A percentile compares a stretch with the other conserved stretches of the same genome.
Conservation (phyloP, 257 asterid genomes). For the Hygrophila difformis region DNA sequence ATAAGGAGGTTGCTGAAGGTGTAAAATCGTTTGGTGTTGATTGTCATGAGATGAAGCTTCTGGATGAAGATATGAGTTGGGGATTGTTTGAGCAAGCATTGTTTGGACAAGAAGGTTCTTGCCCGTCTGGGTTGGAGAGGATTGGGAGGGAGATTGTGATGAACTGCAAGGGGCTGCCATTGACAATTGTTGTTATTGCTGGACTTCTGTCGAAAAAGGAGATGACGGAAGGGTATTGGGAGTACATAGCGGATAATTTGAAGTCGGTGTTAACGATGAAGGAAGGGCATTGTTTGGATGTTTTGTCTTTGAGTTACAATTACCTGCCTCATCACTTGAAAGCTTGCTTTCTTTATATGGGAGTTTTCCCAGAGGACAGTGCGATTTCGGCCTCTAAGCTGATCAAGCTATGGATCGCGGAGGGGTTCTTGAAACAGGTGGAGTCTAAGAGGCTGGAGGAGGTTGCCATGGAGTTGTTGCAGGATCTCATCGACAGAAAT, state of each 20-base stretch:
- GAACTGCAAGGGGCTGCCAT: constrained; percentile 9
- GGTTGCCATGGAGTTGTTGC: not conserved
- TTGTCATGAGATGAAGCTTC: not conserved
- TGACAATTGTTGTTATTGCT: constrained; percentile 6
- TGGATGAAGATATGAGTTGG: constrained; percentile 4
- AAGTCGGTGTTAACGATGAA: not conserved
- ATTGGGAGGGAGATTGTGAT: constrained; percentile 4
- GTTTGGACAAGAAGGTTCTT: not conserved
- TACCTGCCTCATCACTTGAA: constrained; percentile 8
- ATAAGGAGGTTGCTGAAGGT: not conserved
- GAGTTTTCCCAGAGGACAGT: constrained; percentile 1
- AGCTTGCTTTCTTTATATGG: not conserved
- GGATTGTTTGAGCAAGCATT: not conserved
- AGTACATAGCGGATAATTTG: not conserved
- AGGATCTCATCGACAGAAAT: not conserved
- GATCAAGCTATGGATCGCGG: constrained; percentile 7
- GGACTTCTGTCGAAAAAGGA: constrained; percentile 7
- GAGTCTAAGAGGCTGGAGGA: not conserved
- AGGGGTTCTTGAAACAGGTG: constrained; percentile 4
- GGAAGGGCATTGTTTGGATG: not conserved
- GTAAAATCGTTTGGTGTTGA: not conserved
- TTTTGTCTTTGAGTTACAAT: constrained; percentile 4
- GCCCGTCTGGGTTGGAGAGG: constrained; percentile 8
- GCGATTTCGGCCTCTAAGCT: not conserved
- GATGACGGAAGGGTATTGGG: constrained; percentile 2